phyloP scores from a whole-genome alignment of 2,329 filamentous ascomycete genomes.

The Ophiostoma populinum region DNA sequence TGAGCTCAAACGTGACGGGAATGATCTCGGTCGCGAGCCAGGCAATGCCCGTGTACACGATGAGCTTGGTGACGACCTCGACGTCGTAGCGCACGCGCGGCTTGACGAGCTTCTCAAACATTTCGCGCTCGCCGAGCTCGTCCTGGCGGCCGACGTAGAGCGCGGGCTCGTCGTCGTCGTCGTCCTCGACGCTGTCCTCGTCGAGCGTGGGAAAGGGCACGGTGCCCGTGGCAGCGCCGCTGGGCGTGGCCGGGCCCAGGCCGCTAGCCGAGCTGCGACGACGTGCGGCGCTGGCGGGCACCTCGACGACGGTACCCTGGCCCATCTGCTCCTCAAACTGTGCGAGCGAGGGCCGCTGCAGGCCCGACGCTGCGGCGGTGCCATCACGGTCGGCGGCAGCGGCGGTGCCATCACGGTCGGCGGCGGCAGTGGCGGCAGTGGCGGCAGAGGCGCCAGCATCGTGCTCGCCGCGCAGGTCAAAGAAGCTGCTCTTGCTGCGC shows the following conservation, averaged over 20 bases:
- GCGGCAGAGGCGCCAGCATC: background rate
- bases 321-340: slow-evolving; percentile 63
- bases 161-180: slow-evolving; percentile 18
- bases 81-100: slow-evolving; percentile 91
- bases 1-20: slow-evolving; percentile 51
- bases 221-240: background rate
- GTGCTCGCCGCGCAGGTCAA: slow-evolving; percentile 22
- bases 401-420: slow-evolving; percentile 19
- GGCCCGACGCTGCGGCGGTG: slow-evolving; percentile 25
- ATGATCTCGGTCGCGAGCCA: slow-evolving; percentile 65
- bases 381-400: slow-evolving; percentile 18
- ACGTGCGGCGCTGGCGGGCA: too few species aligned
- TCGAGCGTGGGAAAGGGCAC: background rate
- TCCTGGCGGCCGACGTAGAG: slow-evolving; percentile 25
- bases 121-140: slow-evolving; percentile 50
- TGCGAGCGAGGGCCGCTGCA: slow-evolving; percentile 30
- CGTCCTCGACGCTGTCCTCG: background rate
- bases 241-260: too few species aligned
- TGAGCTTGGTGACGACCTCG: slow-evolving; percentile 92
- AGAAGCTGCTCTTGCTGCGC: slow-evolving; percentile 25
- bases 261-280: too few species aligned
- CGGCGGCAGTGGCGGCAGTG: slow-evolving; percentile 2
- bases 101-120: slow-evolving; percentile 70
- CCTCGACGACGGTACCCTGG: slow-evolving; percentile 33
- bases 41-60: slow-evolving; percentile 83